phyloP scores from a whole-genome alignment of 257 asterid species.

The Solanum gracilifrons region DNA sequence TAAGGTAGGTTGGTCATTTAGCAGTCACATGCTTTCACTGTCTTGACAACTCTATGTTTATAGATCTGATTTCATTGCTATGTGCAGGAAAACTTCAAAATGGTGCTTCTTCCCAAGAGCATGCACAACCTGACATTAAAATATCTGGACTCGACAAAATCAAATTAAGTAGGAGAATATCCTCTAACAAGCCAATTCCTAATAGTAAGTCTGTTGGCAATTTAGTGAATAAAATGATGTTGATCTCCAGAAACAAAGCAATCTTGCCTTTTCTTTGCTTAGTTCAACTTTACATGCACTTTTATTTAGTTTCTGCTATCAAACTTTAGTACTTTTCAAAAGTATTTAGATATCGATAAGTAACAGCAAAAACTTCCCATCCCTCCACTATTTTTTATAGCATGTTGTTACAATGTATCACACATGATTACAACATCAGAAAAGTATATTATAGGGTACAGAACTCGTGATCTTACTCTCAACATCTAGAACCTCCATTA shows the following conservation, averaged over 20 bases:
- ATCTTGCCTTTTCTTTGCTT: neutral
- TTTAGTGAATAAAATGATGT: neutral
- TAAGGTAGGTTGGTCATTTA: neutral
- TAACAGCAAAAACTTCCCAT: neutral
- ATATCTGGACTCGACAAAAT: neutral
- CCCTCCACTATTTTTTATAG: neutral
- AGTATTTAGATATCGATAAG: neutral
- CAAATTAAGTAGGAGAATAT: neutral
- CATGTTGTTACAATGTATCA: neutral
- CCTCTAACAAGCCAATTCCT: neutral
- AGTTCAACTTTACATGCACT: neutral
- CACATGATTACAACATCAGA: neutral
- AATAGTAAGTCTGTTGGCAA: neutral
- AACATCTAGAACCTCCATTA: neutral
- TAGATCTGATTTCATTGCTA: neutral
- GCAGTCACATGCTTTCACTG: neutral
- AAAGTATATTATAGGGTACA: neutral
- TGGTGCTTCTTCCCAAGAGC: neutral
- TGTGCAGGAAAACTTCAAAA: constrained; percentile 1
- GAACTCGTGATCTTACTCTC: neutral
- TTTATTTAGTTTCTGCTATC: neutral
- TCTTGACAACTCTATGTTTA: neutral
- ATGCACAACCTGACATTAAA: neutral
- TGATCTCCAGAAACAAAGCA: neutral
- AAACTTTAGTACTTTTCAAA: neutral